Base-by-base conservation (phyloP, 495 filamentous ascomycete genomes). In the Parachaetomium inaequale region DNA sequence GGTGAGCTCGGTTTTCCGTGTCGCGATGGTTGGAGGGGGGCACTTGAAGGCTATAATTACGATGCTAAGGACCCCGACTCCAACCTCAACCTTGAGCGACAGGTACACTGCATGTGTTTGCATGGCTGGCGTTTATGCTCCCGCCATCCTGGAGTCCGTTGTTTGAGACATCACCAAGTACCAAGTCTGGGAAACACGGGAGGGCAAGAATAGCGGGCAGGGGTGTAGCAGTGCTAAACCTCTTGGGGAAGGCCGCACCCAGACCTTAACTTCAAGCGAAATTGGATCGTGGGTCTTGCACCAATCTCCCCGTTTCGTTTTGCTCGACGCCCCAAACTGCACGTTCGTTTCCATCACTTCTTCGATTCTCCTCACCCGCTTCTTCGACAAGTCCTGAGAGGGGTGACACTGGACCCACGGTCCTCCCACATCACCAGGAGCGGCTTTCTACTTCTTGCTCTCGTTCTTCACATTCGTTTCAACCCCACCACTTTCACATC, bases 201-300 rank as follows among this genome's bases (percentile, higher is more conserved):
- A 25, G 38, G 14, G 23, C 31, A 25, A 17, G 36, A 19, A 25
- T 36, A 34, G 21, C 59, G 56, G 52, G 58, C 63, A 68, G 65
- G 69, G 67, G 26, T 43, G 1, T 28, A 11, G 47, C 36, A 49
- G 54, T 62, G 43, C 69, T 72, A 74, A 46, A 52, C 72, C 63
- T 55, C 38, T 63, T 63, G 46, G 60, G 65, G 72, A 57, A 74
- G 55, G 66, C 54, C 50, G 7, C 53, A 56, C 58, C 25, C 51
- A 61, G 59, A 66, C 59, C 64, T 67, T 60, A 66, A 71, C 63
- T 59, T 70, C 70, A 74, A 74, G 72, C 72, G 72, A 74, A 70
- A 74, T 74, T 74, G 69, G 57, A 51, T 52, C 59, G 52, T 66
- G 58, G 66, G 66, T 47, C 62, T 61, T 28, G 57, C 63, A 51